phyloP scores from a whole-genome alignment of 169 alveolate species.

The Plasmodium malariae region DNA sequence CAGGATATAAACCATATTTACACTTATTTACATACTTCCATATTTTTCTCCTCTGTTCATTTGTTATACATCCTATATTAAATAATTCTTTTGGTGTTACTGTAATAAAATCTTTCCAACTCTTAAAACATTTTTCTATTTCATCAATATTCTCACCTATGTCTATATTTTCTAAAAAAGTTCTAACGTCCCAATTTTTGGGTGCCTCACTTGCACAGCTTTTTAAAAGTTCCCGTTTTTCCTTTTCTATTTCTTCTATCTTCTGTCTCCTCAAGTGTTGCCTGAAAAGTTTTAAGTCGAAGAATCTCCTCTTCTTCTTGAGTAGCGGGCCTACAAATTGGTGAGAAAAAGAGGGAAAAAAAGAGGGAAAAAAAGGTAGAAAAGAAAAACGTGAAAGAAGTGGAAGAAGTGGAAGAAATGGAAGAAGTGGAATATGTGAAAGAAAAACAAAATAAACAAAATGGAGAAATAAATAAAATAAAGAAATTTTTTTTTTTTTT shows the following conservation, averaged over 20 bases:
- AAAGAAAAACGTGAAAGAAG: too few species aligned
- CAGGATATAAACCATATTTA: conserved; percentile 92
- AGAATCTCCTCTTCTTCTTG: conserved; percentile 81
- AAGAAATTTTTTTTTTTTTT: too few species aligned
- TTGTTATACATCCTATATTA: conserved; percentile 83
- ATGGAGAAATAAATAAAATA: too few species aligned
- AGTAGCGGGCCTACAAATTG: conserved; percentile 82
- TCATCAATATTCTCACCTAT: conserved; percentile 88
- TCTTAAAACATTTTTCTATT: conserved; percentile 84
- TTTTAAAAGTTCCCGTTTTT: conserved; percentile 80
- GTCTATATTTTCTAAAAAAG: conserved; percentile 84
- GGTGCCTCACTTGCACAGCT: conserved; percentile 86
- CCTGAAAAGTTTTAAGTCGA: conserved; percentile 86
- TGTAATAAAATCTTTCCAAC: conserved; percentile 87
- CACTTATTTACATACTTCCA: conserved; percentile 86
- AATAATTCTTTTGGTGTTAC: conserved; percentile 86
- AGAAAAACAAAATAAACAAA: too few species aligned
- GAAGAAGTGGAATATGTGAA: too few species aligned
- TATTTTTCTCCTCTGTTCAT: conserved; percentile 86
- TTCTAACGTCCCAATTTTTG: conserved; percentile 87
- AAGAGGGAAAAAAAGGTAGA: too few species aligned
- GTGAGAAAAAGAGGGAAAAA: background rate
- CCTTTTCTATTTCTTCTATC: conserved; percentile 84
- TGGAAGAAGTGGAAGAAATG: too few species aligned
- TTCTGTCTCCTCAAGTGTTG: conserved; percentile 83